These are phyloP conservation scores for Gossypium arboreum DNA, from an alignment of 345 rosid species.

Conservation along the genomic window DNA sequence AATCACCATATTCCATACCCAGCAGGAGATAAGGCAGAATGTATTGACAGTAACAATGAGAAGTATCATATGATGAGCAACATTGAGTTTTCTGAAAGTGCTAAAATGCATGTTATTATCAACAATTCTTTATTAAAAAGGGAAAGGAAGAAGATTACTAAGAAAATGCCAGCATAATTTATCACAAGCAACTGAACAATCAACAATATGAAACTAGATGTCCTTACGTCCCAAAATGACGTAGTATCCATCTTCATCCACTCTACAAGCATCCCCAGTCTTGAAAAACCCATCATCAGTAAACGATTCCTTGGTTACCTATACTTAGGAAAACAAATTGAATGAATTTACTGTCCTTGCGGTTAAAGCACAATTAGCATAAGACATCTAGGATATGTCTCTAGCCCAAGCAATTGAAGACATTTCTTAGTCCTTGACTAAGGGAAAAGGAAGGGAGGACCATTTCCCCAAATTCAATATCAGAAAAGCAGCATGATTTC, in stretches of 20 bases:
- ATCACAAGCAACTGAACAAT: background rate
- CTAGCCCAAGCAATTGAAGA: background rate
- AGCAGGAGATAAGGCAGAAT: background rate
- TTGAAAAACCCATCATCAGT: constrained; percentile 88
- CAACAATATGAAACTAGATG: constrained; percentile 7
- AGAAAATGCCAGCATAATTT: background rate
- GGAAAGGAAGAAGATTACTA: background rate
- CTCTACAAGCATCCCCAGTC: constrained; percentile 91
- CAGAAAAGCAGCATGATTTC: background rate
- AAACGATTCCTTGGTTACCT: constrained; percentile 77
- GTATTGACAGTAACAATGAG: background rate
- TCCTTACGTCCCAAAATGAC: constrained; percentile 94
- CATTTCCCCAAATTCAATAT: background rate
- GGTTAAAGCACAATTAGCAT: background rate
- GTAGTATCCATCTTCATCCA: constrained; percentile 83
- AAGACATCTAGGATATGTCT: constrained; percentile 4
- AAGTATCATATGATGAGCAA: background rate
- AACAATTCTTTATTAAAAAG: background rate
- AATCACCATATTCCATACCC: background rate
- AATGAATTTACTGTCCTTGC: background rate
- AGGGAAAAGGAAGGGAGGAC: background rate
- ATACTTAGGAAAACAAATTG: constrained; percentile 10
- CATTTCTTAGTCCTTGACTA: constrained; percentile 2
- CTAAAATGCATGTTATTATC: constrained; percentile 7
- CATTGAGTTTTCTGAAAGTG: background rate